Percentiles rank a stretch among this genome's conserved stretches.
phyloP scores from a whole-genome alignment of 2,329 filamentous ascomycete genomes.

The Penicillium brevicompactum region DNA sequence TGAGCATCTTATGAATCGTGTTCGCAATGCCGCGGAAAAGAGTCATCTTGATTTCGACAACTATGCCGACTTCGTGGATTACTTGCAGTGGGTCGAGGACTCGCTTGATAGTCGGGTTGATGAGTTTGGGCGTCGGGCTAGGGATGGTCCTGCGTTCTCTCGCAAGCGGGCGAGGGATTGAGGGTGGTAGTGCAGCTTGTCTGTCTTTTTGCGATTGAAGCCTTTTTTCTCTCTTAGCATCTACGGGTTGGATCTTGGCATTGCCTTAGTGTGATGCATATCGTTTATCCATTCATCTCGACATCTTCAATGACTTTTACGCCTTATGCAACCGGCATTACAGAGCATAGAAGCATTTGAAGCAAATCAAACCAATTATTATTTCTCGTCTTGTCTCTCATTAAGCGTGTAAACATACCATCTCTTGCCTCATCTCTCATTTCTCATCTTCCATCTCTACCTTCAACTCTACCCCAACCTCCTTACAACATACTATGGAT shows the following conservation, averaged over 20 bases:
- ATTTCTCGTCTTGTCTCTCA: neutral
- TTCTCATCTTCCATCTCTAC: neutral
- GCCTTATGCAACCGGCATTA: too few relatives aligned
- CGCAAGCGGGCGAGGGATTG: neutral
- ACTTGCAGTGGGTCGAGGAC: constrained; percentile 7
- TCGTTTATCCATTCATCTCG: too few relatives aligned
- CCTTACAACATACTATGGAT: constrained; percentile 2
- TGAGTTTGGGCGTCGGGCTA: neutral
- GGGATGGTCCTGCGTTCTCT: neutral
- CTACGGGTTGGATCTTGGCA: too few relatives aligned
- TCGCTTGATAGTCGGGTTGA: neutral
- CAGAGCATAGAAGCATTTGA: too few relatives aligned
- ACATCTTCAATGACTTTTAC: too few relatives aligned
- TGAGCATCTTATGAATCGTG: constrained; percentile 5
- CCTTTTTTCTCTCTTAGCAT: too few relatives aligned
- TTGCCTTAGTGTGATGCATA: too few relatives aligned
- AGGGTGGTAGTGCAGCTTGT: too few relatives aligned
- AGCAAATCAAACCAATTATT: too few relatives aligned
- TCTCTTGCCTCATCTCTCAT: neutral
- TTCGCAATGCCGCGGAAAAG: constrained; percentile 4
- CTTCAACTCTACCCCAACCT: neutral
- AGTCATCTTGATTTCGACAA: constrained; percentile 9
- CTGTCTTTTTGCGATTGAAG: too few relatives aligned
- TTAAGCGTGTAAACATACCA: neutral
- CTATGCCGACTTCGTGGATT: constrained; percentile 11